Percentiles rank a stretch among this genome's conserved stretches.
Evolutionary conservation across 1,284 basidiomycete genomes (phyloP).

Genomic region (Rhizopogon parksii): DNA sequence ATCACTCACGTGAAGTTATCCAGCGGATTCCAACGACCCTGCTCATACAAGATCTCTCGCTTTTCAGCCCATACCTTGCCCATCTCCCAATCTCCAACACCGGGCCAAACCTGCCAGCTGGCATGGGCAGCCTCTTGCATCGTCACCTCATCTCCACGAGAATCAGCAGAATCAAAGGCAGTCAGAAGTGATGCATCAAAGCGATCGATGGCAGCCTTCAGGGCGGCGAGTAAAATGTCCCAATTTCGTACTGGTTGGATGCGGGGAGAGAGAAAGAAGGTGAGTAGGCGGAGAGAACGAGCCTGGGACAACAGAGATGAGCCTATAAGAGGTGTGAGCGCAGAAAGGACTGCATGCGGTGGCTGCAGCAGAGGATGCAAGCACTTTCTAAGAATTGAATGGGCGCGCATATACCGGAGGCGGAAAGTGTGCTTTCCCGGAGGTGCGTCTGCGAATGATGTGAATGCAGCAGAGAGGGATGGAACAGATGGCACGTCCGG

Average conservation of each 20-base stretch:
- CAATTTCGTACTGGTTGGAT: conserved; percentile 67
- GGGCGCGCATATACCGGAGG: conserved; percentile 59
- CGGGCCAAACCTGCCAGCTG: conserved; percentile 73
- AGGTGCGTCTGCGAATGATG: conserved; percentile 38
- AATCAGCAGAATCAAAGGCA: conserved; percentile 79
- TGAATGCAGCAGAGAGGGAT: conserved; percentile 18
- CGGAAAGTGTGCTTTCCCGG: conserved; percentile 30
- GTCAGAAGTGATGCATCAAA: conserved; percentile 82
- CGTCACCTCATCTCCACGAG: conserved; percentile 49
- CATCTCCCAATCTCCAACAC: conserved; percentile 76
- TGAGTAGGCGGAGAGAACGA: conserved; percentile 60
- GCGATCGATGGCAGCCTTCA: conserved; percentile 77
- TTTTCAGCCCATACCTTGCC: conserved; percentile 92
- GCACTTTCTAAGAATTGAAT: conserved; percentile 55
- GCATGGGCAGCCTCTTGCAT: conserved; percentile 79
- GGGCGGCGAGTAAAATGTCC: conserved; percentile 52
- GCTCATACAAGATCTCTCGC: conserved; percentile 87
- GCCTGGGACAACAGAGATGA: conserved; percentile 36
- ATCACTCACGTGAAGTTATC: conserved; percentile 79
- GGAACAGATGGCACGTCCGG: conserved; percentile 18
- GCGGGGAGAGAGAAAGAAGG: conserved; percentile 60
- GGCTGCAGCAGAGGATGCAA: conserved; percentile 48
- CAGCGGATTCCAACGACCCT: conserved; percentile 69
- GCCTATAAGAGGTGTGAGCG: conserved; percentile 33
- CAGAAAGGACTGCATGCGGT: conserved; percentile 50